Evolutionary conservation across 371 early-diverging fungal genomes (phyloP).

Genomic region (Rhizopus delemar): DNA sequence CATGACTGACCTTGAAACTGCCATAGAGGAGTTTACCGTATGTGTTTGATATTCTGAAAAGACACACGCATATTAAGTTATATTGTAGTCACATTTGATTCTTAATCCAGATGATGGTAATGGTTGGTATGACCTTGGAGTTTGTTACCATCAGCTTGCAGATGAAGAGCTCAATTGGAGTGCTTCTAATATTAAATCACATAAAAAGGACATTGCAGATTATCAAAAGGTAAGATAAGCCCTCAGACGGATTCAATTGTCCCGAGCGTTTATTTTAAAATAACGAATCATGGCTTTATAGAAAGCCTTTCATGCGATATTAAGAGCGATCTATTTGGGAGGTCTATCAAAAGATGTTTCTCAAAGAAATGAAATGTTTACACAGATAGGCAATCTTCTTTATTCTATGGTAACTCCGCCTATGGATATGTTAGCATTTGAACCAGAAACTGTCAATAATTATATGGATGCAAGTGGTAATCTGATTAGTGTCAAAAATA

Average conservation of each 20-base stretch:
- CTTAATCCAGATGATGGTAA: conserved; percentile 61
- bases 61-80: background rate
- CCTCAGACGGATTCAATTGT: background rate
- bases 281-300: conserved; percentile 13
- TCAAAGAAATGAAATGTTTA: conserved; percentile 37
- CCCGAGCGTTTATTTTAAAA: background rate
- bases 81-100: conserved; percentile 24
- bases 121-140: conserved; percentile 69
- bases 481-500: conserved; percentile 2
- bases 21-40: conserved; percentile 60
- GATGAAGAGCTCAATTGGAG: conserved; percentile 71
- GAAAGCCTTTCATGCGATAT: conserved; percentile 62
- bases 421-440: conserved; percentile 63
- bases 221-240: conserved; percentile 56
- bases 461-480: conserved; percentile 18
- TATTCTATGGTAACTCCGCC: conserved; percentile 69
- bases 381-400: conserved; percentile 62
- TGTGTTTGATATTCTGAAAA: background rate
- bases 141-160: conserved; percentile 57
- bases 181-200: conserved; percentile 59
- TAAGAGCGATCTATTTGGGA: conserved; percentile 40
- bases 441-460: conserved; percentile 8
- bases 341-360: background rate
- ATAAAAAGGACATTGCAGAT: conserved; percentile 51
- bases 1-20: conserved; percentile 61